Conservation (phyloP, 1,139 yeast genomes). For the Debaryomyces fabryi region DNA sequence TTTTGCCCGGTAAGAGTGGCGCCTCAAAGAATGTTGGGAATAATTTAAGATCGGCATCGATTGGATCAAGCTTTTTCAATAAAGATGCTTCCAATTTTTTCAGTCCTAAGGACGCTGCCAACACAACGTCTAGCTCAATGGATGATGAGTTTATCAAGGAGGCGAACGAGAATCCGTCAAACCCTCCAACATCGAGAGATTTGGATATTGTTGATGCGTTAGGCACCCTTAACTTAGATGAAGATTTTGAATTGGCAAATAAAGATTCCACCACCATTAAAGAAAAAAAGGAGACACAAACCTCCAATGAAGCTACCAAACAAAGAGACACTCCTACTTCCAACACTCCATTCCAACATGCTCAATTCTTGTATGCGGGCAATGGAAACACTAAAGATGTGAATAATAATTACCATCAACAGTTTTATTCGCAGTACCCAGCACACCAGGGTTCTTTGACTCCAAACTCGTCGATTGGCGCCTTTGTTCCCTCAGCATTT, state of each 20-base stretch:
- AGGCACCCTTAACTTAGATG: constrained; percentile 43
- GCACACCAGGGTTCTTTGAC: constrained; percentile 32
- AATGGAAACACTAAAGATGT: constrained; percentile 7
- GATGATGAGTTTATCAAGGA: constrained; percentile 12
- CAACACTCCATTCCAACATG: constrained; percentile 11
- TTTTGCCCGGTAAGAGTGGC: constrained; percentile 1
- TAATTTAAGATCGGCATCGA: constrained; percentile 25
- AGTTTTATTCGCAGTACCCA: constrained; percentile 23
- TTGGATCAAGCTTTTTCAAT: constrained; percentile 29
- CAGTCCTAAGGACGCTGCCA: constrained; percentile 12
- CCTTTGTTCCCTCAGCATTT: constrained; percentile 22
- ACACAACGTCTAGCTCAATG: constrained; percentile 12
- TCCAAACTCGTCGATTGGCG: constrained; percentile 32
- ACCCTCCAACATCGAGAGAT: constrained; percentile 14
- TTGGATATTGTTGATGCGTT: constrained; percentile 49
- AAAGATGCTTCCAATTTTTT: constrained; percentile 25
- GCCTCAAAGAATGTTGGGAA: constrained; percentile 2
- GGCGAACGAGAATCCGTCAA: constrained; percentile 1
- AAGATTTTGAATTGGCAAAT: constrained; percentile 25
- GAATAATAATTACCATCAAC: constrained; percentile 12
- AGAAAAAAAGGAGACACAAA: not conserved
- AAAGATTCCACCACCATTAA: not conserved
- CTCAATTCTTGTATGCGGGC: constrained; percentile 12
- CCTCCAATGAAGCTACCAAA: not conserved
- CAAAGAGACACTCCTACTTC: constrained; percentile 10